Evolutionary conservation across 2,329 filamentous ascomycete species (phyloP).

Genomic region (Bimuria novae-zelandiae): DNA sequence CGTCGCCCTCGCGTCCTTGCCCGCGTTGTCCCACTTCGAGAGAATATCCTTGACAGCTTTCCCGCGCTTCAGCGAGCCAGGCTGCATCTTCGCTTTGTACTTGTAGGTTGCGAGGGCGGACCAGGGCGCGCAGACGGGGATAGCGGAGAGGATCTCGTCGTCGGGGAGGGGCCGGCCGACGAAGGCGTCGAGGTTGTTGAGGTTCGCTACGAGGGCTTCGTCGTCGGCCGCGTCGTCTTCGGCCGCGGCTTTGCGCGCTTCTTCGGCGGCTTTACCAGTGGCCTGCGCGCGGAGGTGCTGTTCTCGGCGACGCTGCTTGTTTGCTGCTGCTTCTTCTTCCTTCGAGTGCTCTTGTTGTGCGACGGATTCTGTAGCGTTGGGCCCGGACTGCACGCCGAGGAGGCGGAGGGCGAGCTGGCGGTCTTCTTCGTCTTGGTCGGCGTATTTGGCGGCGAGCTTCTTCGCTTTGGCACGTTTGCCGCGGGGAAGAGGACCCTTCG

Average conservation of each 20-base stretch:
- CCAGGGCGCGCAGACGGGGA: slow-evolving; percentile 68
- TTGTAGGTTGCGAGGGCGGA: slow-evolving; percentile 72
- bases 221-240: slow-evolving; percentile 62
- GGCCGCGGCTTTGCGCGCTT: slow-evolving; percentile 58
- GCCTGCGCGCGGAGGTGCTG: slow-evolving; percentile 80
- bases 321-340: slow-evolving; percentile 73
- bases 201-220: slow-evolving; percentile 52
- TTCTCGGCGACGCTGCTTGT: slow-evolving; percentile 74
- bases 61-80: slow-evolving; percentile 86
- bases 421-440: slow-evolving; percentile 92
- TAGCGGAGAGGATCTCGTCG: slow-evolving; percentile 75
- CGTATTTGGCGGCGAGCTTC: slow-evolving; percentile 88
- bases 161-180: slow-evolving; percentile 78
- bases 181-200: slow-evolving; percentile 65
- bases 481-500: slow-evolving; percentile 53
- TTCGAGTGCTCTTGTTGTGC: slow-evolving; percentile 67
- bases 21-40: slow-evolving; percentile 75
- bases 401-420: slow-evolving; percentile 79
- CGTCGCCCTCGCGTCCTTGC: slow-evolving; percentile 52
- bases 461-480: slow-evolving; percentile 84
- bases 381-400: slow-evolving; percentile 75
- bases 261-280: slow-evolving; percentile 77
- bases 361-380: slow-evolving; percentile 66
- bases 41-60: slow-evolving; percentile 92
- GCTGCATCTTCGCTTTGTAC: slow-evolving; percentile 95